A percentile compares a stretch with the other conserved stretches of the same genome.
phyloP scores from a whole-genome alignment of 352 stramenopile species.

The Phytopythium kandeliae region DNA sequence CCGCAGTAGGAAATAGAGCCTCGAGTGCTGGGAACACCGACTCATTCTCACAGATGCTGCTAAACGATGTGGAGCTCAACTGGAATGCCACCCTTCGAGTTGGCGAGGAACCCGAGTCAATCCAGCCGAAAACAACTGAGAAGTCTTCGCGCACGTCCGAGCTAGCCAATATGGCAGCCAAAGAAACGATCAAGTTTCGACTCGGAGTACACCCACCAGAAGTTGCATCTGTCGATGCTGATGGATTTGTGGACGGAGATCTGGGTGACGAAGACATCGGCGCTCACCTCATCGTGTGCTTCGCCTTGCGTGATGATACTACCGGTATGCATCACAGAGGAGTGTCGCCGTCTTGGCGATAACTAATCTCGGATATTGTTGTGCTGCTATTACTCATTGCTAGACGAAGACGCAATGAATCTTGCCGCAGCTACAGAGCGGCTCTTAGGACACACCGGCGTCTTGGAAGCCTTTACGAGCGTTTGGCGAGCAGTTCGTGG shows the following conservation, averaged over 20 bases:
- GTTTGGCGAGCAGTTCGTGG: constrained; percentile 35
- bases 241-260: constrained; percentile 6
- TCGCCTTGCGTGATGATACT: constrained; percentile 29
- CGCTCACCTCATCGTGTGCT: constrained; percentile 22
- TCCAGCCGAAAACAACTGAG: background rate
- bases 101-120: constrained; percentile 3
- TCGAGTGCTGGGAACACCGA: no score
- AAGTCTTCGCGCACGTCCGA: background rate
- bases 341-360: background rate
- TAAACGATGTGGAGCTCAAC: constrained; percentile 31
- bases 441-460: constrained; percentile 27
- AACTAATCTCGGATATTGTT: background rate
- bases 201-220: constrained; percentile 23
- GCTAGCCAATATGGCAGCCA: background rate
- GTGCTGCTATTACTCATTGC: background rate
- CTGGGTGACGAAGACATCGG: constrained; percentile 9
- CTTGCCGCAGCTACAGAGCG: constrained; percentile 36
- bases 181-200: constrained; percentile 33
- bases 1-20: no score
- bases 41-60: background rate
- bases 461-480: constrained; percentile 27
- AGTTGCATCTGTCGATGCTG: constrained; percentile 2
- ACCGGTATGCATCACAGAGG: constrained; percentile 10
- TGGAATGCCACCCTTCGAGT: constrained; percentile 25
- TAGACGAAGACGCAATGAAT: constrained; percentile 38